Conservation (phyloP, 768 basidiomycete species). For the Boletus edulis region DNA sequence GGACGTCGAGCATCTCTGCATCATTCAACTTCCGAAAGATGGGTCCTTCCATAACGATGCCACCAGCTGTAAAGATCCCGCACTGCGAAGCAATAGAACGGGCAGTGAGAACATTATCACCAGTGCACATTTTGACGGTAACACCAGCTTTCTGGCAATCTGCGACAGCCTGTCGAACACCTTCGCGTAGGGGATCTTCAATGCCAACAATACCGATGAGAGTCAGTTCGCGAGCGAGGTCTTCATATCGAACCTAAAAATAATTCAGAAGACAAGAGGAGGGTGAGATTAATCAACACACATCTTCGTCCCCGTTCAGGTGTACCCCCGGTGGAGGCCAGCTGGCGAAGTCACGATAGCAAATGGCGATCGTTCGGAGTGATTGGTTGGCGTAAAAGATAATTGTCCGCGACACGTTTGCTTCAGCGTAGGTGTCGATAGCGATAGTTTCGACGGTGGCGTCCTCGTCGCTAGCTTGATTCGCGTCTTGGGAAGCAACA, state of each 20-base stretch:
- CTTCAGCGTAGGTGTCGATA: conserved; percentile 66
- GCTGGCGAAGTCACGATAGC: conserved; percentile 80
- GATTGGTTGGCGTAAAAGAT: conserved; percentile 98
- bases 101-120: conserved; percentile 93
- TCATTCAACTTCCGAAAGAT: conserved; percentile 79
- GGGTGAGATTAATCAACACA: conserved; percentile 25
- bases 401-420: conserved; percentile 90
- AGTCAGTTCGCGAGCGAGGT: conserved; percentile 69
- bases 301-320: conserved; percentile 50
- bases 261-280: conserved; percentile 5
- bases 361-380: conserved; percentile 90
- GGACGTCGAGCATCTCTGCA: conserved; percentile 72
- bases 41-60: conserved; percentile 98
- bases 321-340: conserved; percentile 73
- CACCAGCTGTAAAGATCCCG: conserved; percentile 90
- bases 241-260: conserved; percentile 62
- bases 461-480: conserved; percentile 16
- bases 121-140: conserved; percentile 96
- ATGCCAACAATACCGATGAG: conserved; percentile 92
- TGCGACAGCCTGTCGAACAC: conserved; percentile 85
- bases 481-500: conserved; percentile 45
- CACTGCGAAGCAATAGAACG: conserved; percentile 97
- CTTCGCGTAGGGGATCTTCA: conserved; percentile 91
- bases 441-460: conserved; percentile 49
- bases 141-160: conserved; percentile 90